Conservation (phyloP, 1,139 yeast genomes). For the Geotrichum restrictum region DNA sequence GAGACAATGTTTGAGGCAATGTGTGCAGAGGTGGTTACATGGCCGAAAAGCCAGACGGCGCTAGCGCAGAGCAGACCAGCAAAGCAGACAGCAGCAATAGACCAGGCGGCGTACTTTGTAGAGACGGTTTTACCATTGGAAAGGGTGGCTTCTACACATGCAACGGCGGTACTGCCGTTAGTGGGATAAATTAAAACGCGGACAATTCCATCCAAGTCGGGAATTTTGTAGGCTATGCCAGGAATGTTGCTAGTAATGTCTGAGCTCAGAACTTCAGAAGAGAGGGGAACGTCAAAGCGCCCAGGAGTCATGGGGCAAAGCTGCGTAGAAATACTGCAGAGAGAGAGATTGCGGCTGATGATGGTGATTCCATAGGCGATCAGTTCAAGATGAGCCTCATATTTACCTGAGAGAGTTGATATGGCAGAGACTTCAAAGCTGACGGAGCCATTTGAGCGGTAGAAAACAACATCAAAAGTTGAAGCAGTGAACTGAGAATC, state of each 20-base stretch:
- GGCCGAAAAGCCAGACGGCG: slow-evolving; percentile 79
- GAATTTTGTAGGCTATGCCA: slow-evolving; percentile 78
- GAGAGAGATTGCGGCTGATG: slow-evolving; percentile 51
- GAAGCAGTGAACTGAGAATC: slow-evolving; percentile 84
- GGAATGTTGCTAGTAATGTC: slow-evolving; percentile 56
- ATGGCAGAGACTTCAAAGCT: slow-evolving; percentile 70
- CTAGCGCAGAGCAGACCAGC: slow-evolving; percentile 85
- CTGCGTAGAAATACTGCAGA: slow-evolving; percentile 51
- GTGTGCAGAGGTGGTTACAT: slow-evolving; percentile 91
- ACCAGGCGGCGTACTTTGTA: slow-evolving; percentile 94
- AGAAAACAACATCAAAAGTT: slow-evolving; percentile 71
- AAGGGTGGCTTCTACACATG: slow-evolving; percentile 88
- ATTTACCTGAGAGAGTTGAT: slow-evolving; percentile 71
- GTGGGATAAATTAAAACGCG: slow-evolving; percentile 60
- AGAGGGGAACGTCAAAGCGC: slow-evolving; percentile 66
- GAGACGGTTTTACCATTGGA: slow-evolving; percentile 92
- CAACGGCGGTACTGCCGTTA: slow-evolving; percentile 47
- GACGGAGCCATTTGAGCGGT: slow-evolving; percentile 60
- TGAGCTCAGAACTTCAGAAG: slow-evolving; percentile 43
- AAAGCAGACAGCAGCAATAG: slow-evolving; percentile 88
- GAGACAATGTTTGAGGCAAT: slow-evolving; percentile 94
- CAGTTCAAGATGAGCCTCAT: slow-evolving; percentile 62
- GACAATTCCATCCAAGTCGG: slow-evolving; percentile 91
- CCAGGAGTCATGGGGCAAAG: slow-evolving; percentile 87
- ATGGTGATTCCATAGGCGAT: slow-evolving; percentile 82